A percentile compares a stretch with the other conserved stretches of the same genome.
phyloP scores from a whole-genome alignment of 305 asterid species.

The Fraxinus albicans region DNA sequence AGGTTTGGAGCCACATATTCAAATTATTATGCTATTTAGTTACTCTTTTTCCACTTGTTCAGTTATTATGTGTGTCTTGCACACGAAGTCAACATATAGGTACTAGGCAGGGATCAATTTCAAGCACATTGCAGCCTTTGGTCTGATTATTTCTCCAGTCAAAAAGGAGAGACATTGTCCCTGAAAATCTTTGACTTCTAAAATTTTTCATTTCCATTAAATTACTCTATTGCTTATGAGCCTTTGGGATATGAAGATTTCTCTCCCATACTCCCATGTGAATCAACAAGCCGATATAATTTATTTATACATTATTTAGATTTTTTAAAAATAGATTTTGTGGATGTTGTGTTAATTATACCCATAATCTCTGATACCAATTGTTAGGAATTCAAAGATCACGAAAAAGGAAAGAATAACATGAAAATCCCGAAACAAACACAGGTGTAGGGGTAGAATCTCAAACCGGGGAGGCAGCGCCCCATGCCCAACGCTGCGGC shows the following conservation, averaged over 20 bases:
- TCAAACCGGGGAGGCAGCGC: too few species aligned
- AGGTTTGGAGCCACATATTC: background rate
- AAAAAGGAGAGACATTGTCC: slow-evolving; percentile 1
- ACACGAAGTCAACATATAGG: background rate
- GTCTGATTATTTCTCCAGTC: slow-evolving; percentile 7
- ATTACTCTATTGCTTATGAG: background rate
- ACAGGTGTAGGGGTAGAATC: too few species aligned
- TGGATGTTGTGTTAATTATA: too few species aligned
- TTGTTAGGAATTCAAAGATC: too few species aligned
- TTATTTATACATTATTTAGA: too few species aligned
- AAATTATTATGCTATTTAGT: too few species aligned
- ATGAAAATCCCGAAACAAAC: too few species aligned
- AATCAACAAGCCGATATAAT: background rate
- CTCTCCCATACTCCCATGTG: background rate
- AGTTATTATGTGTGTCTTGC: background rate
- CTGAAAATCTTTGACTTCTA: slow-evolving; percentile 6
- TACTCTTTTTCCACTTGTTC: background rate
- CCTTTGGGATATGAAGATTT: too few species aligned
- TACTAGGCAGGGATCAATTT: slow-evolving; percentile 6
- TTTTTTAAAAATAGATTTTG: too few species aligned
- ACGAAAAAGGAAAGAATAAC: too few species aligned
- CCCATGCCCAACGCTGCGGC: too few species aligned
- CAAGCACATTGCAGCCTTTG: slow-evolving; percentile 23
- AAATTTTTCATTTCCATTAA: background rate
- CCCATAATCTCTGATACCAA: too few species aligned